Conservation (phyloP, 2,329 filamentous ascomycete species). For the Colletotrichum destructivum region DNA sequence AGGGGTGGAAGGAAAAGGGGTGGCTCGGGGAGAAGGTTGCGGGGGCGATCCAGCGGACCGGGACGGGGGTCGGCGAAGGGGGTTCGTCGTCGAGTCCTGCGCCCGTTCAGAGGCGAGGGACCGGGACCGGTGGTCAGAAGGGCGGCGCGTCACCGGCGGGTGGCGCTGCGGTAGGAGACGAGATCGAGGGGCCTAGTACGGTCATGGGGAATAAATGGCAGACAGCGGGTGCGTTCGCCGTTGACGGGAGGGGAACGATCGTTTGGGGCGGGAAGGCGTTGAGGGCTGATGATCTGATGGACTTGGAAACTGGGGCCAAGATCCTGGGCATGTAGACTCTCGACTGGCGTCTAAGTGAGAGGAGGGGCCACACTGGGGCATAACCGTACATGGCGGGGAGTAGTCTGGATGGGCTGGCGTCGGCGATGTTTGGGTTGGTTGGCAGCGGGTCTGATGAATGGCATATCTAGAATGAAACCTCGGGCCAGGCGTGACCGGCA, state of each 20-base stretch:
- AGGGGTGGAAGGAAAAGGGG: conserved; percentile 68
- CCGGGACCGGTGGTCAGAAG: conserved; percentile 6
- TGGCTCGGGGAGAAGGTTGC: conserved; percentile 69
- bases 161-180: conserved; percentile 47
- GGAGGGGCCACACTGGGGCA: background rate
- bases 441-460: background rate
- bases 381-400: no score
- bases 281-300: conserved; percentile 66
- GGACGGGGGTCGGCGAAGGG: conserved; percentile 13
- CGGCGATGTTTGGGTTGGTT: background rate
- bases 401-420: background rate
- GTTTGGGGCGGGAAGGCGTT: conserved; percentile 66
- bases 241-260: conserved; percentile 65
- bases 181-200: conserved; percentile 57
- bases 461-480: background rate
- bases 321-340: conserved; percentile 49
- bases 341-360: background rate
- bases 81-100: conserved; percentile 15
- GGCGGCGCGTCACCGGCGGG: conserved; percentile 27
- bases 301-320: conserved; percentile 64
- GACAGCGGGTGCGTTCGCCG: conserved; percentile 66
- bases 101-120: conserved; percentile 34
- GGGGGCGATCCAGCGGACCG: conserved; percentile 56
- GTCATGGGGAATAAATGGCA: conserved; percentile 72
- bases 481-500: background rate